Conservation (phyloP, 2,329 filamentous ascomycete species). For the Hirsutella minnesotensis region DNA sequence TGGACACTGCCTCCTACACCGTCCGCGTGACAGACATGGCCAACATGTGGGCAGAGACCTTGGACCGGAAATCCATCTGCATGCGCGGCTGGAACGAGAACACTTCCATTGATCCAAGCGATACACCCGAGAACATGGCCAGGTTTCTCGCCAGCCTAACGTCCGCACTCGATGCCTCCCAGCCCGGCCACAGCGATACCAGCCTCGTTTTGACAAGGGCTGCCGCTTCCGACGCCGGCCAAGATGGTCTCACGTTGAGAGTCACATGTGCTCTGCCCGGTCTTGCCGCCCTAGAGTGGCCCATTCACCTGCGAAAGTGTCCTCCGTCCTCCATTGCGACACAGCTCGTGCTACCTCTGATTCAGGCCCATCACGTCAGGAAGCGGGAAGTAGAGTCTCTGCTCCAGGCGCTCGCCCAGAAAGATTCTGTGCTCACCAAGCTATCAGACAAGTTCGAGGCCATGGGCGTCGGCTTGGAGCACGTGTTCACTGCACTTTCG, state of each 20-base stretch:
- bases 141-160: constrained; percentile 55
- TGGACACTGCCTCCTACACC: constrained; percentile 45
- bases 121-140: constrained; percentile 53
- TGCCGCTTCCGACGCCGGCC: constrained; percentile 18
- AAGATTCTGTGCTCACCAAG: constrained; percentile 38
- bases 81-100: constrained; percentile 48
- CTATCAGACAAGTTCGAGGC: constrained; percentile 42
- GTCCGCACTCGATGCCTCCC: constrained; percentile 35
- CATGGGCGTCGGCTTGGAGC: constrained; percentile 37
- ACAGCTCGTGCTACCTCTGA: constrained; percentile 38
- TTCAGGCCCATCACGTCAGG: constrained; percentile 32
- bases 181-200: constrained; percentile 30
- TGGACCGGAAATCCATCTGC: constrained; percentile 51
- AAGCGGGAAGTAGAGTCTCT: constrained; percentile 30
- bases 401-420: constrained; percentile 29
- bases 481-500: constrained; percentile 39
- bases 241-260: constrained; percentile 35
- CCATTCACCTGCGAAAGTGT: constrained; percentile 40
- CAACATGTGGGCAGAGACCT: constrained; percentile 58
- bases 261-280: constrained; percentile 53
- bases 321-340: constrained; percentile 30
- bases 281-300: constrained; percentile 53
- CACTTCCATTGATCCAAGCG: constrained; percentile 63
- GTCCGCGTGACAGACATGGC: constrained; percentile 60
- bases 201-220: constrained; percentile 29